Percentiles rank a stretch among this genome's conserved stretches.
Evolutionary conservation across 441 rosid genomes (phyloP).

Genomic region (Breynia disticha): DNA sequence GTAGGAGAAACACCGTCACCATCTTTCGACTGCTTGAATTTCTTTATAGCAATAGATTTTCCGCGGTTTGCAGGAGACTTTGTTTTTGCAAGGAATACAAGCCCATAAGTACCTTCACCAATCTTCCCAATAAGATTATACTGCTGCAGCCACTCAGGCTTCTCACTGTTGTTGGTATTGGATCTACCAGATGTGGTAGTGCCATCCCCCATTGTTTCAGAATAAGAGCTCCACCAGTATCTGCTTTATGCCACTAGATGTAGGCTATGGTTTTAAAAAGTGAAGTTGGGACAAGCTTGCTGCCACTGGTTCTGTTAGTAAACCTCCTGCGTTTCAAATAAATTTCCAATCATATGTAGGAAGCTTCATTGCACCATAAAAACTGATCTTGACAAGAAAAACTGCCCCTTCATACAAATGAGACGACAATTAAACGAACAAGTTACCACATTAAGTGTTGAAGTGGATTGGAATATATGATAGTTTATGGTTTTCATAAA

Average conservation of each 20-base stretch:
- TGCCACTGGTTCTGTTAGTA: no score
- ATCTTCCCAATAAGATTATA: constrained; percentile 92
- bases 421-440: no score
- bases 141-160: constrained; percentile 96
- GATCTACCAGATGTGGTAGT: constrained; percentile 26
- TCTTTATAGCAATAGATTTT: constrained; percentile 86
- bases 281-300: constrained; percentile 1
- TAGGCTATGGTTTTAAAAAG: constrained; percentile 2
- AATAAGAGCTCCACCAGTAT: constrained; percentile 7
- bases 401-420: no score
- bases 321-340: no score
- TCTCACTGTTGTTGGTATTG: constrained; percentile 35
- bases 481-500: no score
- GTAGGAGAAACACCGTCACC: constrained; percentile 98
- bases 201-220: constrained; percentile 65
- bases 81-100: constrained; percentile 81
- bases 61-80: constrained; percentile 67
- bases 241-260: not conserved
- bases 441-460: no score
- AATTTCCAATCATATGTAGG: no score
- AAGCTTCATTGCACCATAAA: no score
- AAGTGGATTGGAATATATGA: no score
- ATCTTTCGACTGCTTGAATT: constrained; percentile 95
- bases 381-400: no score
- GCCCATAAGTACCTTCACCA: constrained; percentile 96